Evolutionary conservation across 768 basidiomycete species (phyloP).

Genomic region (Phanerodontia chrysosporium): DNA sequence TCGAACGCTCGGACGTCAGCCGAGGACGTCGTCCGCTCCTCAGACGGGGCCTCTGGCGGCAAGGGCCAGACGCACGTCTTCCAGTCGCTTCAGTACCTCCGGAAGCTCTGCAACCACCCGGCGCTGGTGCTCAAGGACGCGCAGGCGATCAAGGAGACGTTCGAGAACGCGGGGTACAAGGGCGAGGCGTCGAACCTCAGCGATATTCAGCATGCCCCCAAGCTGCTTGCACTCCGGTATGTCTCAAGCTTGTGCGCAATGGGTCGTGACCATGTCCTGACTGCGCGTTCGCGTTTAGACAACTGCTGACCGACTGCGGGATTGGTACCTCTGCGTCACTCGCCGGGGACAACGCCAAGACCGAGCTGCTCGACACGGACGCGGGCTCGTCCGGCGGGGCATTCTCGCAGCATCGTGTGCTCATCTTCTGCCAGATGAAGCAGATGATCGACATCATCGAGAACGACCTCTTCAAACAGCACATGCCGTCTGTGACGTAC

Average conservation of each 20-base stretch:
- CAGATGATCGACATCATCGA: constrained; percentile 99
- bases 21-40: constrained; percentile 54
- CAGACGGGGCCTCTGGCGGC: constrained; percentile 31
- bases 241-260: no score
- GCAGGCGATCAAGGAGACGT: constrained; percentile 51
- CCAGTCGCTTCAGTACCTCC: constrained; percentile 93
- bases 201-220: constrained; percentile 91
- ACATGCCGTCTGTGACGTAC: constrained; percentile 96
- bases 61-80: constrained; percentile 81
- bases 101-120: constrained; percentile 98
- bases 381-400: constrained; percentile 46
- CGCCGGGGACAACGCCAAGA: constrained; percentile 55
- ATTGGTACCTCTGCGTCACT: constrained; percentile 59
- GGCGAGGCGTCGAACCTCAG: constrained; percentile 41
- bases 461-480: constrained; percentile 81
- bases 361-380: constrained; percentile 60
- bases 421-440: constrained; percentile 99
- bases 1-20: constrained; percentile 66
- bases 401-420: constrained; percentile 94
- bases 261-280: no score
- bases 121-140: constrained; percentile 81
- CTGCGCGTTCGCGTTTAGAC: constrained; percentile 43
- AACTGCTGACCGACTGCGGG: constrained; percentile 91
- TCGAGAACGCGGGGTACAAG: constrained; percentile 51
- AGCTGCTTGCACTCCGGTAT: constrained; percentile 85